Evolutionary conservation across 2,329 filamentous ascomycete genomes (phyloP), one percentile per base, ranked within the genome.

Genomic region (Thielaviopsis cerberus): DNA sequence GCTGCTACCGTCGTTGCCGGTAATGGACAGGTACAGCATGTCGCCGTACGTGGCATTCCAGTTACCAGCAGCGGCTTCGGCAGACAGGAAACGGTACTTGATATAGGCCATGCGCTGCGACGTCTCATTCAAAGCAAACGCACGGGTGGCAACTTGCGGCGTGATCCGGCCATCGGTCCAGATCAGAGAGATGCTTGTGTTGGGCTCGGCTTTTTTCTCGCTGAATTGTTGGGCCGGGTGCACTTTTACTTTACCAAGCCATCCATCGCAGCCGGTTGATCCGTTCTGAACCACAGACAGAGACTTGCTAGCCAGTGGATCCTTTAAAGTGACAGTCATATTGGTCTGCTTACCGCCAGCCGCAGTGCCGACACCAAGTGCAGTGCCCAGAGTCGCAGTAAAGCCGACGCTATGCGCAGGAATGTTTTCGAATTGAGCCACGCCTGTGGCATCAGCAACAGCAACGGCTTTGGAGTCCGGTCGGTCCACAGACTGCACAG

Each of bases 401-500:
- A 55, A 57, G 1, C 59, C 52, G n/a, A 60, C 25, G n/a, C 51
- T 60, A 30, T 60, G 59, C 22, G 27, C 25, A 1, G 55, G 59
- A 3, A 60, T 34, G 13, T 57, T 57, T 8, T 27, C 20, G 13
- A 60, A 60, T 2, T 25, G 20, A 25, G 59, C 55, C 23, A 57
- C 25, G 20, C 59, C 59, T 5, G 15, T 13, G 27, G 34, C 52
- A 25, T 57, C 51, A 13, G 55, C 41, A 3, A 41, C 30, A 45
- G 25, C 48, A 1, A 52, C 8, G 6, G 51, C 37, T 15, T 57
- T 24, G 52, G 59, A 52, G 54, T 60, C 55, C n/a, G 55, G 55
- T 17, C 57, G 55, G 5, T 51, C 34, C 22, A 56, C 52, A 20
- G 51, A 34, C 20, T 53, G 51, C 11, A 57, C 15, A 3, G 50